Percentiles rank a stretch among this genome's conserved stretches.
phyloP scores from a whole-genome alignment of 2,329 filamentous ascomycete genomes.

The Diaporthe sp. region DNA sequence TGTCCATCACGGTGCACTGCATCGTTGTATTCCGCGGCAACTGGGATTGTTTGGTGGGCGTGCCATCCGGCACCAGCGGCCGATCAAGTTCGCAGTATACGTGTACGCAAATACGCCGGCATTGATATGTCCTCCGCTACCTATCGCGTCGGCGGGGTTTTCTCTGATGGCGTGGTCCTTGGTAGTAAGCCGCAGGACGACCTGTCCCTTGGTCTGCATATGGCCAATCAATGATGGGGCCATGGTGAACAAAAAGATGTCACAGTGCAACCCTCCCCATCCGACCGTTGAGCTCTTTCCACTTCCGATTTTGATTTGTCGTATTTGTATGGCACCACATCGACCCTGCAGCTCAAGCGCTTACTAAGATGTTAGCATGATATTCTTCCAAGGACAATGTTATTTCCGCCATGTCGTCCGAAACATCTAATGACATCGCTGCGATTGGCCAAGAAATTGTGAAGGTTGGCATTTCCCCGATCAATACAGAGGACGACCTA shows the following conservation, averaged over 20 bases:
- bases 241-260: background rate
- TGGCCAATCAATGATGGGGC: background rate
- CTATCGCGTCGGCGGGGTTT: background rate
- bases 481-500: too few species aligned
- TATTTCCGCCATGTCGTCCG: background rate
- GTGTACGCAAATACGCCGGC: background rate
- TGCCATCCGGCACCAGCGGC: background rate
- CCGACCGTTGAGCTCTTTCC: background rate
- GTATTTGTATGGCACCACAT: background rate
- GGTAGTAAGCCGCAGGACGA: constrained; percentile 13
- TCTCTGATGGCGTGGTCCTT: background rate
- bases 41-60: background rate
- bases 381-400: background rate
- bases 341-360: constrained; percentile 11
- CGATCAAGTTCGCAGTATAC: background rate
- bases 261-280: background rate
- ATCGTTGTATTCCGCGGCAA: background rate
- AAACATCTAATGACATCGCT: too few species aligned
- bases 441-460: background rate
- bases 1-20: background rate
- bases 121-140: background rate
- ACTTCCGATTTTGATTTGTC: constrained; percentile 2
- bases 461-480: background rate
- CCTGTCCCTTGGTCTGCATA: background rate
- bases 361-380: constrained; percentile 11